Evolutionary conservation across 176 grass and related monocot species (phyloP).

Genomic region (Sorghum bicolor): DNA sequence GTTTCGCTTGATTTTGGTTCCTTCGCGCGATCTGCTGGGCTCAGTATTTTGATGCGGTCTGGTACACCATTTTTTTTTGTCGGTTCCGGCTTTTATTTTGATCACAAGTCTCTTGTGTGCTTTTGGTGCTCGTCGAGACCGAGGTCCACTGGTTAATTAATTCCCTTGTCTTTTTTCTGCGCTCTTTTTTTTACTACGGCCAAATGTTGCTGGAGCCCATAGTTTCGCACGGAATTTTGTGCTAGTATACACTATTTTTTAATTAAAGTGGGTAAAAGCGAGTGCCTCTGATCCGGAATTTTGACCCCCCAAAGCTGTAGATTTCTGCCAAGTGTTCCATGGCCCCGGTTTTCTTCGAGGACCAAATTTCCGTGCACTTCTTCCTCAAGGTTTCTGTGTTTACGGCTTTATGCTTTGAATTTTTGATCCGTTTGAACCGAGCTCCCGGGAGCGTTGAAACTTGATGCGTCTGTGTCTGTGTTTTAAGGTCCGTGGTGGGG

Average conservation of each 20-base stretch:
- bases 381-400: background rate
- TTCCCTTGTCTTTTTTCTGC: background rate
- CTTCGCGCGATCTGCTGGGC: constrained; percentile 27
- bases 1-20: constrained; percentile 7
- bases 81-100: constrained; percentile 35
- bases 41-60: constrained; percentile 16
- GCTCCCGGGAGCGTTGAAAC: constrained; percentile 6
- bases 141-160: constrained; percentile 11
- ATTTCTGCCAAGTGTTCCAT: background rate
- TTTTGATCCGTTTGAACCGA: constrained; percentile 44
- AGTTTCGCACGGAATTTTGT: constrained; percentile 6
- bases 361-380: constrained; percentile 18
- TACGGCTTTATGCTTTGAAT: background rate
- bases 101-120: constrained; percentile 59
- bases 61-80: constrained; percentile 41
- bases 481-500: constrained; percentile 35
- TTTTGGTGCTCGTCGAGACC: constrained; percentile 22
- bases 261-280: background rate
- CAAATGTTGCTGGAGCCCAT: constrained; percentile 17
- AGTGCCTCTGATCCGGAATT: constrained; percentile 3
- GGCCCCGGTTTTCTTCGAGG: background rate
- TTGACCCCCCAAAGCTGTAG: background rate
- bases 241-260: background rate
- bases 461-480: background rate
- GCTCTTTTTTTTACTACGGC: background rate